Evolutionary conservation across 495 filamentous ascomycete species (phyloP).

Genomic region (Jackrogersella multiformis): DNA sequence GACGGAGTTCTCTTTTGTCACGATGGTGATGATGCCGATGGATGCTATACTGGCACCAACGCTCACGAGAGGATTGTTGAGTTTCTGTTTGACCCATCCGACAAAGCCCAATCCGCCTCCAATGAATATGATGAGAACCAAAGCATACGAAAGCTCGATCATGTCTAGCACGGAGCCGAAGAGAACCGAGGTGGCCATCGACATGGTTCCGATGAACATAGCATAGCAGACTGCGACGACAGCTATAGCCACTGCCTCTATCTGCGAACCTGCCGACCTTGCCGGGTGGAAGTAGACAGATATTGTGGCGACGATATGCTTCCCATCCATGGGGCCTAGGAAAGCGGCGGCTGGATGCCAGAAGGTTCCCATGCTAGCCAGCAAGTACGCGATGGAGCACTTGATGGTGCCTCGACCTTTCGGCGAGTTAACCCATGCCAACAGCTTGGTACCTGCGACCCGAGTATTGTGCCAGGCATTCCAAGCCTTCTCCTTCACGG

Average conservation of each 20-base stretch:
- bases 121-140: constrained; percentile 87
- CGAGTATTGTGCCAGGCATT: constrained; percentile 41
- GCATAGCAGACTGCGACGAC: constrained; percentile 84
- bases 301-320: constrained; percentile 93
- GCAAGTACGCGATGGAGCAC: constrained; percentile 89
- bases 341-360: constrained; percentile 74
- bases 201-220: constrained; percentile 78
- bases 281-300: constrained; percentile 98
- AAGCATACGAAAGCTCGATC: constrained; percentile 75
- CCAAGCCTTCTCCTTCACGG: constrained; percentile 38
- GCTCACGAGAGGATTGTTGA: constrained; percentile 87
- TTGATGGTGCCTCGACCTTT: constrained; percentile 83
- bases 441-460: constrained; percentile 36
- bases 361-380: constrained; percentile 90
- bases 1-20: constrained; percentile 92
- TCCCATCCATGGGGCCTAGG: constrained; percentile 89
- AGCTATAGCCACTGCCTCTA: constrained; percentile 86
- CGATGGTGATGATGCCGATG: constrained; percentile 88
- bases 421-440: constrained; percentile 58
- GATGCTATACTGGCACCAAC: constrained; percentile 89
- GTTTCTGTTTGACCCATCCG: constrained; percentile 90
- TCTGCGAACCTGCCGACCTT: constrained; percentile 87
- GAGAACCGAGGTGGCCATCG: constrained; percentile 85
- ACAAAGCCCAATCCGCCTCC: constrained; percentile 90
- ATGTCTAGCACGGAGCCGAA: constrained; percentile 72